Percentiles rank a stretch among this genome's conserved stretches.
These are phyloP conservation scores for Leccinum boreale DNA, from an alignment of 768 basidiomycete species.

Conservation along the genomic window DNA sequence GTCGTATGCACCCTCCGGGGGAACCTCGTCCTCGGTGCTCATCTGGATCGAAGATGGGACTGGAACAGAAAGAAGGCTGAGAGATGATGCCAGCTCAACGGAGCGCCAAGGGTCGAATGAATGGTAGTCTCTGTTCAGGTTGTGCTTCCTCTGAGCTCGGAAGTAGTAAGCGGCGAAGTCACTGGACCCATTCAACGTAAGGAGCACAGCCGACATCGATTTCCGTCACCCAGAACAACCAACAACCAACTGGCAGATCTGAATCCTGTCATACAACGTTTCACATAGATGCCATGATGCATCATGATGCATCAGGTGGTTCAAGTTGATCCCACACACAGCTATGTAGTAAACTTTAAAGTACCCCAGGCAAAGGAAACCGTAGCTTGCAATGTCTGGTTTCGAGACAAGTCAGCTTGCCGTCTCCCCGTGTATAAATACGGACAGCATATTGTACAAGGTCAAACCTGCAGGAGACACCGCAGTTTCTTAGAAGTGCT, in stretches of 20 bases:
- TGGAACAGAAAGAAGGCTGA: not conserved
- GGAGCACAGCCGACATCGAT: not conserved
- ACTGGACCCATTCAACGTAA: not conserved
- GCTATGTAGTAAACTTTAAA: no score
- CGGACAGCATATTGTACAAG: not conserved
- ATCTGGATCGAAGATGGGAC: constrained; percentile 11
- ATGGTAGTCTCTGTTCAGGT: not conserved
- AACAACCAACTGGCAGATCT: not conserved
- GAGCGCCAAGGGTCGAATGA: not conserved
- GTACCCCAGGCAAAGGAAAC: not conserved
- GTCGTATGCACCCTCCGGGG: constrained; percentile 21
- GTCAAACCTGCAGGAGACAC: not conserved
- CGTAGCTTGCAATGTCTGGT: no score
- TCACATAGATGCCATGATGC: no score
- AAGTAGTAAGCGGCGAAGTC: not conserved
- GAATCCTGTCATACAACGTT: no score
- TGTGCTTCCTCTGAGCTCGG: not conserved
- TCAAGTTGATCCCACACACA: not conserved
- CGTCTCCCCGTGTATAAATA: not conserved
- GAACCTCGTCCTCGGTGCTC: constrained; percentile 9
- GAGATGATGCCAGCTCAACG: not conserved
- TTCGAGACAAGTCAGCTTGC: not conserved
- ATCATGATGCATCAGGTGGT: no score
- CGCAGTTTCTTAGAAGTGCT: not conserved
- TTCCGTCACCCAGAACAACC: not conserved